Percentiles rank a stretch among this genome's conserved stretches.
phyloP scores from a whole-genome alignment of 2,329 filamentous ascomycete genomes.

The Aureobasidium sp. region DNA sequence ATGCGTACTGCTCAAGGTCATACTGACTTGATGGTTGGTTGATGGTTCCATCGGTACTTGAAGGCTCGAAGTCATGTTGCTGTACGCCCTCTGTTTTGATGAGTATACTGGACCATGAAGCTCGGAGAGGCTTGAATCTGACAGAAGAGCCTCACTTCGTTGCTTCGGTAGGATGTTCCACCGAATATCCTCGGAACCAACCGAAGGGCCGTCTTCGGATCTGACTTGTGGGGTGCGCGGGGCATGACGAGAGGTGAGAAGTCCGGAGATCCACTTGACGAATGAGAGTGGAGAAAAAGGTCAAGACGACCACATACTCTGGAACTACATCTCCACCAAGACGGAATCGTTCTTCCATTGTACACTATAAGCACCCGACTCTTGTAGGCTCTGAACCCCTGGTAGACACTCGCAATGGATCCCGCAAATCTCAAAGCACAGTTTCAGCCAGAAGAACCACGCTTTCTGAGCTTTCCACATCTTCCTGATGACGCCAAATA shows the following conservation, averaged over 20 bases:
- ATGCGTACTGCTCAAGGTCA: background rate
- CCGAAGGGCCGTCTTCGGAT: conserved; percentile 2
- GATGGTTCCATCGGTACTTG: no score
- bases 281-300: conserved; percentile 1
- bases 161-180: background rate
- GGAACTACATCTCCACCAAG: background rate
- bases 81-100: background rate
- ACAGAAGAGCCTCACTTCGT: background rate
- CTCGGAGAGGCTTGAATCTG: background rate
- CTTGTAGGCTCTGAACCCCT: background rate
- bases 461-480: conserved; percentile 50
- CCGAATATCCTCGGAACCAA: background rate
- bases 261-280: conserved; percentile 3
- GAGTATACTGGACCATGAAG: no score
- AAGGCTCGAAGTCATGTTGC: background rate
- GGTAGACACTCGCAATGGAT: conserved; percentile 24
- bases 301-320: background rate
- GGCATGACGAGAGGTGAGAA: conserved; percentile 8
- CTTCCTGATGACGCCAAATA: conserved; percentile 38
- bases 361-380: background rate
- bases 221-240: background rate
- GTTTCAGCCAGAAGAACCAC: conserved; percentile 34
- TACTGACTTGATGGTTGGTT: no score
- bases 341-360: background rate
- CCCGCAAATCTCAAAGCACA: conserved; percentile 28